A percentile compares a stretch with the other conserved stretches of the same genome.
phyloP scores from a whole-genome alignment of 768 basidiomycete genomes.

The Boletellus emodensis region DNA sequence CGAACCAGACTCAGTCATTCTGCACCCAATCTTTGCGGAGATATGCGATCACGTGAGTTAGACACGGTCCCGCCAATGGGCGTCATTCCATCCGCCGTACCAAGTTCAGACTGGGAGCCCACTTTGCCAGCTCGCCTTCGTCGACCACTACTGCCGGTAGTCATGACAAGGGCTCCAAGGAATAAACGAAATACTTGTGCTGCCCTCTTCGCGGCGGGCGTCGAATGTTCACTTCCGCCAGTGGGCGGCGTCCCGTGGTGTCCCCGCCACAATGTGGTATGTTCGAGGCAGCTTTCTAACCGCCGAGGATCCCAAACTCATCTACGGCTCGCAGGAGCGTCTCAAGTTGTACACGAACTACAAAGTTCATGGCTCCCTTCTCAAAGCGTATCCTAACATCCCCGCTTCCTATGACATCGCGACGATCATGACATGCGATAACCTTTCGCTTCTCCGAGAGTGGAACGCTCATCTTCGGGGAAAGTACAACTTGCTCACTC shows the following conservation, averaged over 20 bases:
- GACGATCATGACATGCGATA: conserved; percentile 27
- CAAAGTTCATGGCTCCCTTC: conserved; percentile 31
- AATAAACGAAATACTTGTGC: conserved; percentile 16
- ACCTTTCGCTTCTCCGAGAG: conserved; percentile 28
- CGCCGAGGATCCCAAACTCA: too few species aligned
- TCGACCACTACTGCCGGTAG: not conserved
- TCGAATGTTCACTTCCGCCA: conserved; percentile 10
- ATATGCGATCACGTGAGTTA: conserved; percentile 4
- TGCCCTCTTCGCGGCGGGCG: conserved; percentile 14
- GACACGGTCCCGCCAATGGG: not conserved
- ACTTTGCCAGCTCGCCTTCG: not conserved
- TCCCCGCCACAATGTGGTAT: conserved; percentile 30
- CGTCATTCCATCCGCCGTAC: too few species aligned
- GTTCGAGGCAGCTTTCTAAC: not conserved
- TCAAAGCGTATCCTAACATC: conserved; percentile 28
- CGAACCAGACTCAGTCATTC: too few species aligned
- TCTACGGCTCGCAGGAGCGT: conserved; percentile 24
- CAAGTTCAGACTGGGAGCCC: not conserved
- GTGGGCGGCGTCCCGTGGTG: conserved; percentile 22
- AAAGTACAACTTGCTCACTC: conserved; percentile 33
- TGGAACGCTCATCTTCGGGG: conserved; percentile 32
- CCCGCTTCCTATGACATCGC: conserved; percentile 23
- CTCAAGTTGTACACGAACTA: conserved; percentile 36
- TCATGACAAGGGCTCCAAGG: conserved; percentile 7
- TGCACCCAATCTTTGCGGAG: too few species aligned